Evolutionary conservation across 2,329 filamentous ascomycete genomes (phyloP).

Genomic region (Hypoxylon sp.): DNA sequence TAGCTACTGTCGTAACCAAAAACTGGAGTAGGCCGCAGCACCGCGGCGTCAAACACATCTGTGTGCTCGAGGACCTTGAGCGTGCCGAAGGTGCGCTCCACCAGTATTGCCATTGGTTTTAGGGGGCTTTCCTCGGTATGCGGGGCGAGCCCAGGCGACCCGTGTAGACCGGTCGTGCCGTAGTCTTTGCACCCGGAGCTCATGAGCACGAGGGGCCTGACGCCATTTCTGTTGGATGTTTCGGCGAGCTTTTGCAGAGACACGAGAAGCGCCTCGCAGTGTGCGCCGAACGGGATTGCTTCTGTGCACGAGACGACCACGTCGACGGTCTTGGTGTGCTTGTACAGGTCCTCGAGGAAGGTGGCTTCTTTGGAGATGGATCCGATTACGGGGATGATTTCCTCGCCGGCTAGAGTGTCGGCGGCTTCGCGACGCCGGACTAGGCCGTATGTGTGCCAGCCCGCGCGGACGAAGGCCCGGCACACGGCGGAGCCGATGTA

Average conservation of each 20-base stretch:
- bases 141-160: conserved; percentile 55
- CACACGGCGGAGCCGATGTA: conserved; percentile 64
- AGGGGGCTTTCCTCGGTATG: conserved; percentile 62
- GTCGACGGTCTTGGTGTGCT: conserved; percentile 56
- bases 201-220: conserved; percentile 61
- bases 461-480: conserved; percentile 62
- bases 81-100: conserved; percentile 54
- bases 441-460: conserved; percentile 63
- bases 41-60: conserved; percentile 59
- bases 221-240: conserved; percentile 53
- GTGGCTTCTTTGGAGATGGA: conserved; percentile 53
- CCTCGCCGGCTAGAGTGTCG: conserved; percentile 52
- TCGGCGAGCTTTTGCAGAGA: conserved; percentile 56
- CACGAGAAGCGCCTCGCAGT: conserved; percentile 57
- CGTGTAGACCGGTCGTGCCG: conserved; percentile 56
- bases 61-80: conserved; percentile 57
- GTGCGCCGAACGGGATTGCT: conserved; percentile 57
- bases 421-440: conserved; percentile 56
- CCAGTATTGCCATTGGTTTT: conserved; percentile 50
- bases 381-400: conserved; percentile 61
- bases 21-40: conserved; percentile 64
- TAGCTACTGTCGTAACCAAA: conserved; percentile 63
- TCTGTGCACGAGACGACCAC: conserved; percentile 62
- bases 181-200: conserved; percentile 68
- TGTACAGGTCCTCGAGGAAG: conserved; percentile 51